phyloP scores from a whole-genome alignment of 176 grass and related monocot genomes.

The Oryza punctata region DNA sequence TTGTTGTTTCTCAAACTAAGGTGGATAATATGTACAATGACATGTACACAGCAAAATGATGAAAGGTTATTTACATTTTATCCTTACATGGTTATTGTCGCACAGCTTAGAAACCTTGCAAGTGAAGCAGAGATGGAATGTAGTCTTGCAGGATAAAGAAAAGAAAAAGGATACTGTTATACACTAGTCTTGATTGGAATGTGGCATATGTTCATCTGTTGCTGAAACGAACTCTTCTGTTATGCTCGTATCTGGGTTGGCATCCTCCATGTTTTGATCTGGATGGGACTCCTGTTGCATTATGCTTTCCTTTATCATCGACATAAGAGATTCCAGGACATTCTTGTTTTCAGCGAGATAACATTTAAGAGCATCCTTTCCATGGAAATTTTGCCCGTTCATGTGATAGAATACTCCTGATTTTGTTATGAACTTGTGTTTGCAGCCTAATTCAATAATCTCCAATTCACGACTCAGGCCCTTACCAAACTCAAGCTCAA shows the following conservation, averaged over 20 bases:
- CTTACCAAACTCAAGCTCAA: slow-evolving; percentile 79
- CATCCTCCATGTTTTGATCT: slow-evolving; percentile 30
- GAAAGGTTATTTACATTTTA: background rate
- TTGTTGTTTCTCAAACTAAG: background rate
- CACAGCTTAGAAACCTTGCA: background rate
- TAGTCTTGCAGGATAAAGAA: too few species aligned
- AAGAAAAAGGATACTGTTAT: background rate
- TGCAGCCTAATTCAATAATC: slow-evolving; percentile 55
- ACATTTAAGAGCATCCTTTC: slow-evolving; percentile 59
- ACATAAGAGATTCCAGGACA: slow-evolving; percentile 44
- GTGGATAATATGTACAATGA: background rate
- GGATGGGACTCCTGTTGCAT: background rate
- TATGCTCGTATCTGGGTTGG: background rate
- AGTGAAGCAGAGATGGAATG: background rate
- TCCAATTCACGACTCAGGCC: slow-evolving; percentile 56
- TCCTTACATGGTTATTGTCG: background rate
- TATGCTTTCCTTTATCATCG: slow-evolving; percentile 41
- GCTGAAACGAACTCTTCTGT: slow-evolving; percentile 10
- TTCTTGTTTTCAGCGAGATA: slow-evolving; percentile 51
- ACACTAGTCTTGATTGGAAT: too few species aligned
- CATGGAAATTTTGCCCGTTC: slow-evolving; percentile 45
- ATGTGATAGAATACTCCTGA: slow-evolving; percentile 47
- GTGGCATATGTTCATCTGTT: slow-evolving; percentile 36
- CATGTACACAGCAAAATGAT: background rate
- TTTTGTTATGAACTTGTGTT: slow-evolving; percentile 59